These are phyloP conservation scores for Borealophlyctis nickersoniae DNA, from an alignment of 192 early-diverging fungal genomes.

Conservation along the genomic window DNA sequence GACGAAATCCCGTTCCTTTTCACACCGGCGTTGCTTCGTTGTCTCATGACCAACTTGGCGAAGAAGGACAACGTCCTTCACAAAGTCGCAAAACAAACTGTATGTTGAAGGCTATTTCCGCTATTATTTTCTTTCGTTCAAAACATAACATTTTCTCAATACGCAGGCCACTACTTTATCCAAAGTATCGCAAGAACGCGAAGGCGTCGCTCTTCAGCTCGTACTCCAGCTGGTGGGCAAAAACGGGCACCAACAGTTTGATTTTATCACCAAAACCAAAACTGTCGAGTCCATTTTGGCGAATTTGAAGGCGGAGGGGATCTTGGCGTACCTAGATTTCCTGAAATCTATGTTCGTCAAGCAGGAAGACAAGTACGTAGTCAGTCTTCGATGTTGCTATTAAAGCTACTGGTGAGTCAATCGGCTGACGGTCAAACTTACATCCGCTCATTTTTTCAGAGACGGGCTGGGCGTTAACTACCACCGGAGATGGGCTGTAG, in stretches of 20 bases:
- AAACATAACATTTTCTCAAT: background rate
- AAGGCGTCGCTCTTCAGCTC: conserved; percentile 70
- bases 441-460: no score
- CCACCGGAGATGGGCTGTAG: conserved; percentile 63
- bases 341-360: conserved; percentile 69
- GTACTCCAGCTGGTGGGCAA: conserved; percentile 80
- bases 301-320: conserved; percentile 63
- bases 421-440: no score
- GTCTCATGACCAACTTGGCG: conserved; percentile 82
- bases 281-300: conserved; percentile 76
- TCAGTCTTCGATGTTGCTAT: no score
- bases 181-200: conserved; percentile 59
- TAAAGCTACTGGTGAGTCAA: no score
- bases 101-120: conserved; percentile 33
- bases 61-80: conserved; percentile 70
- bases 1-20: conserved; percentile 69
- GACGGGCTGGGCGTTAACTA: conserved; percentile 6
- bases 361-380: no score
- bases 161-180: conserved; percentile 48
- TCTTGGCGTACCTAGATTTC: conserved; percentile 70
- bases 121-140: conserved; percentile 12
- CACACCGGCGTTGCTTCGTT: conserved; percentile 80
- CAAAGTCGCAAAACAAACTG: conserved; percentile 73
- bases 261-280: conserved; percentile 67
- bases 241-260: conserved; percentile 67